Percentiles rank a stretch among this genome's conserved stretches.
Evolutionary conservation across 2,329 filamentous ascomycete genomes (phyloP).

Genomic region (Neonectria hederae): DNA sequence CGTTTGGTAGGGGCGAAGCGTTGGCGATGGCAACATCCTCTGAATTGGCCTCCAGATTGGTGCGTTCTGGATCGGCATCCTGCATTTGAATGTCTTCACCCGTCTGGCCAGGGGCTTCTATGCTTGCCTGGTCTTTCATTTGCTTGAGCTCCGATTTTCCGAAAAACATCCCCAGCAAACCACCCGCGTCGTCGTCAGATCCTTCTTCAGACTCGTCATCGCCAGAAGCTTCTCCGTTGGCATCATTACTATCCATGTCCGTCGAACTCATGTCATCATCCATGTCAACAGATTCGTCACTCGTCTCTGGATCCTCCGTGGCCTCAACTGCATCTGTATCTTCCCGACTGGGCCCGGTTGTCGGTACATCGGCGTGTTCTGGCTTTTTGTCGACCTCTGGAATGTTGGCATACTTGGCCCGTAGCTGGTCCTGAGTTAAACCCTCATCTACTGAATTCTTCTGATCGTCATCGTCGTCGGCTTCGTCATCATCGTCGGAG

Average conservation of each 20-base stretch:
- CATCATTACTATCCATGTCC: slow-evolving; percentile 58
- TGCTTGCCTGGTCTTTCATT: slow-evolving; percentile 55
- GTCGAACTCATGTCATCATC: slow-evolving; percentile 72
- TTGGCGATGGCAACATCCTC: not conserved
- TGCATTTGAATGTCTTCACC: slow-evolving; percentile 39
- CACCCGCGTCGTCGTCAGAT: slow-evolving; percentile 55
- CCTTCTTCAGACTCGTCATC: slow-evolving; percentile 58
- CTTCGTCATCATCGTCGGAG: slow-evolving; percentile 70
- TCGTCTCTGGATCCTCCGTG: slow-evolving; percentile 55
- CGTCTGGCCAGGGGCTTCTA: slow-evolving; percentile 26
- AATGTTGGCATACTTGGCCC: slow-evolving; percentile 73
- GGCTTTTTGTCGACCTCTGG: slow-evolving; percentile 55
- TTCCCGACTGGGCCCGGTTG: slow-evolving; percentile 33
- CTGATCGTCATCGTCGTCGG: slow-evolving; percentile 66
- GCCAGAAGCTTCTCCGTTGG: slow-evolving; percentile 52
- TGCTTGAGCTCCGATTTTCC: slow-evolving; percentile 66
- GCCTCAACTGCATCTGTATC: slow-evolving; percentile 38
- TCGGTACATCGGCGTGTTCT: slow-evolving; percentile 37
- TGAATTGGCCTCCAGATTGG: not conserved
- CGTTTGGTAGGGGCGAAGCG: slow-evolving; percentile 40
- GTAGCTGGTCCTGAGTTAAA: slow-evolving; percentile 74
- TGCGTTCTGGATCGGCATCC: slow-evolving; percentile 19
- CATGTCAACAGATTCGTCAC: slow-evolving; percentile 75
- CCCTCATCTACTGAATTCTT: slow-evolving; percentile 67
- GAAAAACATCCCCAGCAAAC: slow-evolving; percentile 67